Evolutionary conservation across 2,329 filamentous ascomycete species (phyloP), one percentile per base, ranked within the genome.

Genomic region (Diaporthe caulivora): DNA sequence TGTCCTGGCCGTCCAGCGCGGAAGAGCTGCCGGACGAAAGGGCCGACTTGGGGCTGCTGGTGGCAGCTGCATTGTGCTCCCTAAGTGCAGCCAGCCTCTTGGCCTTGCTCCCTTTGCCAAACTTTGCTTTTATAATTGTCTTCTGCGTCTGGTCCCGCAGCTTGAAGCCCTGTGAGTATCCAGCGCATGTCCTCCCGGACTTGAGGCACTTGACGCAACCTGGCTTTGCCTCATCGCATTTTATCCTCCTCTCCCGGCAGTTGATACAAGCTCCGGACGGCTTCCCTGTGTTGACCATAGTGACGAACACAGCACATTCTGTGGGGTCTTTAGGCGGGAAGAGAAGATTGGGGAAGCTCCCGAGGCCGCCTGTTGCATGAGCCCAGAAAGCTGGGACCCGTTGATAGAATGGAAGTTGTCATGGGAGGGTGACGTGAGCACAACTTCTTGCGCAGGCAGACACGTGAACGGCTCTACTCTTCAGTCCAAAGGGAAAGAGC

Each of bases 141-240:
- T 72, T 72, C 29, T 72, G 70, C 8, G 70, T 72, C 40, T 72
- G 70, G 17, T 72, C 70, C 5, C 70, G 70, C 15, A 72, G 24
- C 31, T 67, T 72, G 21, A 72, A 54, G 13, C 70, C 70, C 15
- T 72, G 58, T 10, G 70, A 72, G 21, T 72, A 72, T 18, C 70
- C 70, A 15, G 70, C 60, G 21, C 75, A 76, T 24, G 62, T 70
- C 42, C 62, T 34, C 2, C 71, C 64, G 21, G 62, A 70, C 53
- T 67, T 67, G 37, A 60, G 40, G 74, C 74, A 76, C 57, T 70
- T 73, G 49, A 71, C 65, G 60, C 75, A 76, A 13, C 55, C 62
- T 47, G 75, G 75, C 67, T 67, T 72, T 4, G 73, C 73, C 72
- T 71, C 65, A 26, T 73, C 72, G 47, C 72, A 73, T 47, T 73